These are phyloP conservation scores for Colletotrichum aenigma DNA, from an alignment of 2,329 filamentous ascomycete genomes.

Conservation along the genomic window DNA sequence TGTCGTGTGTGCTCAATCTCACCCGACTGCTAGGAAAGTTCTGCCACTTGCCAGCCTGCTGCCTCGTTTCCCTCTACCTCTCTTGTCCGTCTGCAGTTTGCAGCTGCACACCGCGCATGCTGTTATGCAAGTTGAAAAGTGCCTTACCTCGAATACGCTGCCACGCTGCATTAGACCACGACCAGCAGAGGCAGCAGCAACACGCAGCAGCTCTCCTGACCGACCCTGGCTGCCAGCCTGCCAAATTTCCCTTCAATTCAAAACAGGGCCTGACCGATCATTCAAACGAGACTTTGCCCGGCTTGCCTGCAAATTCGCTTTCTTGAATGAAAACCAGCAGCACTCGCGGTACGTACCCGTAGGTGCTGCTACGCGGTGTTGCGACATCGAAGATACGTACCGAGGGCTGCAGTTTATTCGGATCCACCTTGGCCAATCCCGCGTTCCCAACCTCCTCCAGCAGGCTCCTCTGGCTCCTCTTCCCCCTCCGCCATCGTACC, in stretches of 20 bases:
- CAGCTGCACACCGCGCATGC: background rate
- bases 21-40: background rate
- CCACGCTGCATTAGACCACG: background rate
- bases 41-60: background rate
- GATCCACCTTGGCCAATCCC: conserved; percentile 9
- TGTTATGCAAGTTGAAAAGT: background rate
- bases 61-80: background rate
- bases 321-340: background rate
- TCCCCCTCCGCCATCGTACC: background rate
- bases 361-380: background rate
- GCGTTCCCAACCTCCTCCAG: background rate
- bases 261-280: background rate
- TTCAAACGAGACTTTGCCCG: background rate
- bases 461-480: conserved; percentile 14
- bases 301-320: background rate
- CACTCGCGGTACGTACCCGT: background rate
- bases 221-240: background rate
- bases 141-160: background rate
- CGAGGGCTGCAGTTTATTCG: background rate
- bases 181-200: background rate
- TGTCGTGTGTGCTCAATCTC: background rate
- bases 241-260: conserved; percentile 5
- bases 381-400: background rate
- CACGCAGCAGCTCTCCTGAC: background rate
- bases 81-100: background rate